A percentile compares a stretch with the other conserved stretches of the same genome.
These are phyloP conservation scores for Cymbidium sinense DNA, from an alignment of 106 monocot genomes.

Conservation along the genomic window DNA sequence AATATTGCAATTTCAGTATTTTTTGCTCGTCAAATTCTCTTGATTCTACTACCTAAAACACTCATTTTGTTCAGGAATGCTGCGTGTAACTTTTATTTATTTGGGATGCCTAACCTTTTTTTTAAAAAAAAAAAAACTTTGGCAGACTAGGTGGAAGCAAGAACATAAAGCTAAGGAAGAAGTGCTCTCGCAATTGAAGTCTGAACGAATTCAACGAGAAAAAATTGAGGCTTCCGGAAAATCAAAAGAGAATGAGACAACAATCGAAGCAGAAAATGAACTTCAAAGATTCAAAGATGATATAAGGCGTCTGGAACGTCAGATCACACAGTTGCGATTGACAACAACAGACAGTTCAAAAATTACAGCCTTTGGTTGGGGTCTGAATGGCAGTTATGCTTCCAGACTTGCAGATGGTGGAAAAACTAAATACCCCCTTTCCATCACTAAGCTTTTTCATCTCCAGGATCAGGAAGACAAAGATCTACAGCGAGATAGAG, in stretches of 20 bases:
- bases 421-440: not conserved
- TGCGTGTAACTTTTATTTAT: too few species aligned
- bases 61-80: too few species aligned
- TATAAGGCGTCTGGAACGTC: slow-evolving; percentile 41
- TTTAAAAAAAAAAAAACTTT: not conserved
- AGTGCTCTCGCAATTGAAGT: slow-evolving; percentile 17
- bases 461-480: slow-evolving; percentile 10
- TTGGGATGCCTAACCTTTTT: not conserved
- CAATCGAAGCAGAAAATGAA: slow-evolving; percentile 49
- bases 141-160: slow-evolving; percentile 48
- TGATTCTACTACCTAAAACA: too few species aligned
- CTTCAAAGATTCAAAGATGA: slow-evolving; percentile 44
- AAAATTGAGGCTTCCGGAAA: slow-evolving; percentile 42
- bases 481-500: slow-evolving; percentile 12
- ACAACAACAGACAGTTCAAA: slow-evolving; percentile 27
- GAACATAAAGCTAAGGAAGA: slow-evolving; percentile 48
- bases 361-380: slow-evolving; percentile 33
- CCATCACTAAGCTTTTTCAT: not conserved
- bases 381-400: slow-evolving; percentile 26
- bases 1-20: too few species aligned
- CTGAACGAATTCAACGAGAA: slow-evolving; percentile 35
- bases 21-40: too few species aligned
- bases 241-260: slow-evolving; percentile 42
- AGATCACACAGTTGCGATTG: slow-evolving; percentile 37
- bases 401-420: slow-evolving; percentile 11